Base-by-base conservation (phyloP, 805 yeast species). In the Cyberlindnera lachancei region DNA sequence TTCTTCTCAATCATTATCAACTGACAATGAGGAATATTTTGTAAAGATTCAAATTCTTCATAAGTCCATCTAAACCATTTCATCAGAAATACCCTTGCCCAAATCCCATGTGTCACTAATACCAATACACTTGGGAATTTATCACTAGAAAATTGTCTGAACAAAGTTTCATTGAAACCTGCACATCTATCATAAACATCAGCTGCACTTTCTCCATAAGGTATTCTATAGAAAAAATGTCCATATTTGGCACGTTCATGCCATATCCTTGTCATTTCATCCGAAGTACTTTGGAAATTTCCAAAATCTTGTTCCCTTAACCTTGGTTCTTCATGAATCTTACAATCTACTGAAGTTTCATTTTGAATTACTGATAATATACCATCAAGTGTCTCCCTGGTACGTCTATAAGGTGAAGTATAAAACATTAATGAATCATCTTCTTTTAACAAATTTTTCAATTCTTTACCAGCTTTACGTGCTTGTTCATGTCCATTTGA, bases 291-390 rank as follows among this genome's bases (percentile, higher is more conserved):
- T 59, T 87, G 96, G 56, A 86, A 87, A 53, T 87, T 87, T 15
- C 96, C 96, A 52, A 88, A 88, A 55, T 88, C 96, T 56, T 88
- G 96, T 52, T 88, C 96, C 41, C 96, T 66, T 73, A 88, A 74
- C 34, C 96, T 61, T 10, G 96, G 95, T 52, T 88, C 96, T 54
- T 88, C 96, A 44, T 75, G 69, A 3, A 81, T 72, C 23, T 68
- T 64, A 45, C 74, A 79, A 5, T 64, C 61, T 8, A 77, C 44
- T 7, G 7, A 7, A 29, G 48, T 55, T n/a, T n/a, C n/a, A 16
- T 52, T 59, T 9, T 52, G 58, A 40, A 75, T 66, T 2, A 79
- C 80, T 23, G 72, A 67, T 3, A 81, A 51, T 7, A 88, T 69
- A 15, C 80, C 79, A 32, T 79, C 70, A 22, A 92, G 67, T 2